phyloP scores from a whole-genome alignment of 805 yeast species.

The Isabelozyma pseudorhagii region DNA sequence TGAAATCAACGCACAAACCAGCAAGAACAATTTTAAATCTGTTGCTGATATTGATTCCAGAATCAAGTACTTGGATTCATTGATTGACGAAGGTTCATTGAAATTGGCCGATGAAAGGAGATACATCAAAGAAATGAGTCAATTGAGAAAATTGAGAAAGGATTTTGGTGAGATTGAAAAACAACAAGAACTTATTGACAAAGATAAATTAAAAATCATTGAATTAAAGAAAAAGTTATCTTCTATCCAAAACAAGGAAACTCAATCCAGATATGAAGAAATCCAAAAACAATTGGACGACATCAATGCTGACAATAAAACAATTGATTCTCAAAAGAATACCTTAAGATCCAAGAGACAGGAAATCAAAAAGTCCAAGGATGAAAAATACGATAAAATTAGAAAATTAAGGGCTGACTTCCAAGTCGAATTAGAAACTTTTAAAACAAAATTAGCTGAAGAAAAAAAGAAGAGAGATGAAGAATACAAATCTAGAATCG shows the following conservation, averaged over 20 bases:
- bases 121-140: constrained; percentile 77
- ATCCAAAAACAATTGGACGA: constrained; percentile 69
- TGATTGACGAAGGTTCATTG: constrained; percentile 74
- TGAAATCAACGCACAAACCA: constrained; percentile 69
- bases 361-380: constrained; percentile 63
- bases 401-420: constrained; percentile 69
- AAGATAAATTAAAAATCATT: constrained; percentile 70
- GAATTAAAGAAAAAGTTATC: constrained; percentile 68
- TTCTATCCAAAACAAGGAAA: constrained; percentile 58
- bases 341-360: constrained; percentile 62
- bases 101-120: constrained; percentile 90
- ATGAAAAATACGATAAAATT: constrained; percentile 63
- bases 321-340: constrained; percentile 64
- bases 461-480: constrained; percentile 68
- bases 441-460: constrained; percentile 62
- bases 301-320: constrained; percentile 56
- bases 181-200: constrained; percentile 75
- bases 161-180: constrained; percentile 72
- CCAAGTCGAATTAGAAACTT: constrained; percentile 70
- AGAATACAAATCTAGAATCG: constrained; percentile 57
- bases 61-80: constrained; percentile 62
- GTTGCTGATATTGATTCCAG: constrained; percentile 68
- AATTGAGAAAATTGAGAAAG: constrained; percentile 76
- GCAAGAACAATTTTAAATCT: constrained; percentile 66
- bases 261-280: constrained; percentile 64